A percentile compares a stretch with the other conserved stretches of the same genome.
Conservation (phyloP, 106 monocot species). For the Hemerocallis citrina region DNA sequence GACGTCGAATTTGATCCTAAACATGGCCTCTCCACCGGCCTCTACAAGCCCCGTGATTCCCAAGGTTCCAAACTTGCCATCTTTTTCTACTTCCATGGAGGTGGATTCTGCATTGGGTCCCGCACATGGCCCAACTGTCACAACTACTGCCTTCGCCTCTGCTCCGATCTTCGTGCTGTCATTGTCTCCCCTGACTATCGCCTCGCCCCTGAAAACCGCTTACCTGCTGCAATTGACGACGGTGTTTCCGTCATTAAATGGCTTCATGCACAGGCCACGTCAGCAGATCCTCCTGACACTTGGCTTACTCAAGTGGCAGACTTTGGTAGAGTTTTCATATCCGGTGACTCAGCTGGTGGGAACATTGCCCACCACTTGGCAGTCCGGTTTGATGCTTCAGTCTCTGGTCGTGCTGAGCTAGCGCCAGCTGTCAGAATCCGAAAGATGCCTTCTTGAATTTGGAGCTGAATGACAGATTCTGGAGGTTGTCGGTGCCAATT, state of each 20-base stretch:
- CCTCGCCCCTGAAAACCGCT: slow-evolving; percentile 67
- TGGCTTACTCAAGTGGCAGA: slow-evolving; percentile 40
- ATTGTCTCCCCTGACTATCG: slow-evolving; percentile 77
- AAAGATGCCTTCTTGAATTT: slow-evolving; percentile 45
- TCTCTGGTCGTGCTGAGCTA: slow-evolving; percentile 16
- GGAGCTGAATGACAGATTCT: slow-evolving; percentile 50
- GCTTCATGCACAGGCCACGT: slow-evolving; percentile 27
- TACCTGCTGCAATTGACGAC: slow-evolving; percentile 69
- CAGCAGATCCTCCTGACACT: slow-evolving; percentile 19
- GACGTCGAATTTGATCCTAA: slow-evolving; percentile 35
- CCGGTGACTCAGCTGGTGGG: slow-evolving; percentile 83
- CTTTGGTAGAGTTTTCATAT: slow-evolving; percentile 40
- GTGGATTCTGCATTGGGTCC: slow-evolving; percentile 83
- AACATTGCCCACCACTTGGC: slow-evolving; percentile 75
- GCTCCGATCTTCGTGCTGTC: slow-evolving; percentile 34
- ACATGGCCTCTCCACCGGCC: slow-evolving; percentile 43
- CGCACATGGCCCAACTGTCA: slow-evolving; percentile 76
- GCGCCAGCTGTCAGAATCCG: slow-evolving; percentile 36
- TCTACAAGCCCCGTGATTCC: slow-evolving; percentile 38
- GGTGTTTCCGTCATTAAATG: slow-evolving; percentile 30
- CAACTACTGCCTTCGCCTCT: slow-evolving; percentile 67
- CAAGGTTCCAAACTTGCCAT: slow-evolving; percentile 35
- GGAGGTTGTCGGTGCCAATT: slow-evolving; percentile 51
- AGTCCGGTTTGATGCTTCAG: slow-evolving; percentile 29
- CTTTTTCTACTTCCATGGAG: slow-evolving; percentile 90